Base-by-base conservation (phyloP, 192 early-diverging fungal genomes). In the Backusella tuberculispora region DNA sequence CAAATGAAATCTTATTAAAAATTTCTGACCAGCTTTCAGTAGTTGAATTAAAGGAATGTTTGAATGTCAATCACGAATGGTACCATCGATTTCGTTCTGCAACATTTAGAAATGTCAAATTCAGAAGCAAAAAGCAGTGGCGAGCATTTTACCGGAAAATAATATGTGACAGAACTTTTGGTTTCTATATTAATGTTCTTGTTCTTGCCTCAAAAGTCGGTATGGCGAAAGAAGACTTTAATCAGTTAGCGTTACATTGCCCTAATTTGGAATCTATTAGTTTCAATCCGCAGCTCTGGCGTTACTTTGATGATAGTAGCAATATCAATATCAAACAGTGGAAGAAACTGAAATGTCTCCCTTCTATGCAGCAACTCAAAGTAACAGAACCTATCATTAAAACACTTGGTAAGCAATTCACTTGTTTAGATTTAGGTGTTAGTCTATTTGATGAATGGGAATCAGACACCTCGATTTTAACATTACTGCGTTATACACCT, bases 1-100 rank as follows among this genome's bases (percentile, higher is more conserved):
- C 66, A 43, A 67, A 67, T 67, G 66, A 67, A 67, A 67, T 67
- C 7, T 21, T 67, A 38, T 67, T 40, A 42, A 38, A 67, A 67
- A 13, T 67, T 17, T 67, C 37, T 17, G 38, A 14, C n/a, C 66
- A 42, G 7, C 37, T 67, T n/a, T 67, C 38, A 24, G n/a, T 40
- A n/a, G 13, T n/a, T 6, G 68, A 69, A 15, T 43, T 44, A 34
- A 69, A 69, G 68, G 26, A 42, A 46, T 69, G 68, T 26, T 29
- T 69, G 26, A 26, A 45, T 21, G 26, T 47, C 21, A 15, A 42
- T 69, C 42, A 15, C 46, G 24, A 17, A 29, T 69, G 68, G 68
- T 43, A 69, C 24, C 44, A 46, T 44, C 44, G 45, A 26, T 69
- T 69, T 26, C 42, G 45, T 10, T 29, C 45, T 12, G n/a, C 19